phyloP scores from a whole-genome alignment of 306 rosid genomes.

The Crataegus laevigata region DNA sequence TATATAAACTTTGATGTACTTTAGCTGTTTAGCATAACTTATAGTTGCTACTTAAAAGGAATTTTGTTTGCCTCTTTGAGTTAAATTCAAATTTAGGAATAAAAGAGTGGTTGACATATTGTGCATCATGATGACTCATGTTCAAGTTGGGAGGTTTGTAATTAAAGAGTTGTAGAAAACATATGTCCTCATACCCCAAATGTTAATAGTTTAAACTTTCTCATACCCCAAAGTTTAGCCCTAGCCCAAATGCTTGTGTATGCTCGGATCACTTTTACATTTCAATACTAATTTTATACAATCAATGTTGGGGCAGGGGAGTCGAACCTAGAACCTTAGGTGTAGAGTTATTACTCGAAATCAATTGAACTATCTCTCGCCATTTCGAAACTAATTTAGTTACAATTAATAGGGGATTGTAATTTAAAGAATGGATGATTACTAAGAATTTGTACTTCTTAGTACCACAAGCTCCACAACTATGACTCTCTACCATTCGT shows the following conservation, averaged over 20 bases:
- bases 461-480: background rate
- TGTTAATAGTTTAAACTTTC: background rate
- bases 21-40: background rate
- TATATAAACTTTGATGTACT: background rate
- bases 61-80: background rate
- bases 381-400: background rate
- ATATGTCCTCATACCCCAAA: background rate
- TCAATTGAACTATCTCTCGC: background rate
- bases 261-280: background rate
- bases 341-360: too few species aligned
- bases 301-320: background rate
- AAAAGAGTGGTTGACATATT: background rate
- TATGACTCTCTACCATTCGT: too few species aligned
- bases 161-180: background rate
- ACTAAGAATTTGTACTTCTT: background rate
- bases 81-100: background rate
- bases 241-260: background rate
- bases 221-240: background rate
- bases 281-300: too few species aligned
- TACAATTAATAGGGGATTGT: background rate
- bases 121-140: background rate
- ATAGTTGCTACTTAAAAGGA: background rate
- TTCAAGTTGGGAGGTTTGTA: background rate
- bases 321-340: background rate
- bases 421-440: background rate